Evolutionary conservation across 805 yeast genomes (phyloP).

Genomic region (Saturnispora hagleri): DNA sequence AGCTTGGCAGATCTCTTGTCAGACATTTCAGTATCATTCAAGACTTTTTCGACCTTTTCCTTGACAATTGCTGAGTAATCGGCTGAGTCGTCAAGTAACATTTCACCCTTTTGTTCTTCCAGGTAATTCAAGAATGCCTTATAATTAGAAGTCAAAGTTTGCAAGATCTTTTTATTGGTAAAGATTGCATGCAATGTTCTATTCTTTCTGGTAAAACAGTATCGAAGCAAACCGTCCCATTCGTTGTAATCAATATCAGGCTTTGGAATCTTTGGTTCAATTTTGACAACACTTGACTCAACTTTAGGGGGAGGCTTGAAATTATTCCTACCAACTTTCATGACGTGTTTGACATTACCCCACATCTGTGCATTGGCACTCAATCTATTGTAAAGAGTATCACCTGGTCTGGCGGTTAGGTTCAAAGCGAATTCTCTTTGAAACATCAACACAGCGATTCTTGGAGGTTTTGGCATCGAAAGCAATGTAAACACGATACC

Average conservation of each 20-base stretch:
- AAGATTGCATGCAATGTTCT: slow-evolving; percentile 90
- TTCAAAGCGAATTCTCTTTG: slow-evolving; percentile 96
- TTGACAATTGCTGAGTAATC: slow-evolving; percentile 46
- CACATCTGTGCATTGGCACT: slow-evolving; percentile 99
- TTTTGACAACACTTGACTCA: slow-evolving; percentile 90
- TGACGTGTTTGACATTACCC: slow-evolving; percentile 97
- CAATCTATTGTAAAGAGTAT: slow-evolving; percentile 79
- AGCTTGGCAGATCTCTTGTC: slow-evolving; percentile 89
- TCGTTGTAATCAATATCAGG: slow-evolving; percentile 92
- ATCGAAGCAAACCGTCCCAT: slow-evolving; percentile 93
- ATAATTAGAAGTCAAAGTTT: slow-evolving; percentile 81
- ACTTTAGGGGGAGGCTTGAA: slow-evolving; percentile 98
- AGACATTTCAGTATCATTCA: slow-evolving; percentile 68
- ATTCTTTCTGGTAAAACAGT: slow-evolving; percentile 88
- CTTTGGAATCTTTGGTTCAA: slow-evolving; percentile 85
- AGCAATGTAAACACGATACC: slow-evolving; percentile 90
- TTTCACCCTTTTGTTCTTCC: slow-evolving; percentile 38
- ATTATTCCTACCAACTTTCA: slow-evolving; percentile 96
- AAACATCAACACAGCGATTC: slow-evolving; percentile 93
- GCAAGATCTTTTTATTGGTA: slow-evolving; percentile 69
- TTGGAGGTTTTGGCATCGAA: slow-evolving; percentile 87
- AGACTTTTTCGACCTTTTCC: slow-evolving; percentile 61
- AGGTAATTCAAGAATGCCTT: slow-evolving; percentile 54
- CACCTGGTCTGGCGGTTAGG: slow-evolving; percentile 94
- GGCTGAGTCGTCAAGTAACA: slow-evolving; percentile 35